Evolutionary conservation across 495 filamentous ascomycete species (phyloP).

Genomic region (Penicillium lagena): DNA sequence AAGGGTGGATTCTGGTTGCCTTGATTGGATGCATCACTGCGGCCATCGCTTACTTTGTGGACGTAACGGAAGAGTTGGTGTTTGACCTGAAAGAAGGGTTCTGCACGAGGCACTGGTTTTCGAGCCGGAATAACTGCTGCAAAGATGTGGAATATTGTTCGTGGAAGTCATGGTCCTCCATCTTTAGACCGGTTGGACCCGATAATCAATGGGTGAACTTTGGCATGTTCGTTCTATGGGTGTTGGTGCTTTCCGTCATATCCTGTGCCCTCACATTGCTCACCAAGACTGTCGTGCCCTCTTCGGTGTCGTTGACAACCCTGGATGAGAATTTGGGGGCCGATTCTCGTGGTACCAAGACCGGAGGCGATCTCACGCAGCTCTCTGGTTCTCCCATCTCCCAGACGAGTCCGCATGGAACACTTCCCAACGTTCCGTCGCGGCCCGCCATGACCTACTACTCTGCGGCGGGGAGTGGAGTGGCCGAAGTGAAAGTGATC

Average conservation of each 20-base stretch:
- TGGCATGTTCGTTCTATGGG: slow-evolving; percentile 61
- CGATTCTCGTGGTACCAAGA: slow-evolving; percentile 38
- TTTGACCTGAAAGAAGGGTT: slow-evolving; percentile 92
- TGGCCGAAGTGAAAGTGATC: slow-evolving; percentile 96
- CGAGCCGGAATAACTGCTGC: slow-evolving; percentile 75
- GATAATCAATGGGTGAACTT: slow-evolving; percentile 67
- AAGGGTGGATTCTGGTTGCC: slow-evolving; percentile 93
- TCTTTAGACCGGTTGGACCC: slow-evolving; percentile 46
- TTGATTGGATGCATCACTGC: slow-evolving; percentile 87
- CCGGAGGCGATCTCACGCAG: slow-evolving; percentile 8
- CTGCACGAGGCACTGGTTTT: slow-evolving; percentile 65
- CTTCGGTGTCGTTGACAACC: slow-evolving; percentile 75
- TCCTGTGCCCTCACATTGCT: slow-evolving; percentile 77
- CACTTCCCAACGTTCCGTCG: slow-evolving; percentile 19
- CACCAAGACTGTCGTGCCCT: slow-evolving; percentile 88
- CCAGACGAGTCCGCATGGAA: slow-evolving; percentile 17
- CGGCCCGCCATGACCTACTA: slow-evolving; percentile 83
- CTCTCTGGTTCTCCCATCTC: slow-evolving; percentile 38
- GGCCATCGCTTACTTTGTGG: slow-evolving; percentile 79
- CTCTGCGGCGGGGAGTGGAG: slow-evolving; percentile 91
- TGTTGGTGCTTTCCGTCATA: slow-evolving; percentile 63
- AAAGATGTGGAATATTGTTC: slow-evolving; percentile 54
- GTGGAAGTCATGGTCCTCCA: slow-evolving; percentile 73
- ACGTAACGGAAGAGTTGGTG: slow-evolving; percentile 73
- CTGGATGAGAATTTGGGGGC: slow-evolving; percentile 75